A percentile compares a stretch with the other conserved stretches of the same genome.
phyloP scores from a whole-genome alignment of 192 early-diverging fungal species.

The Podila clonocystis region DNA sequence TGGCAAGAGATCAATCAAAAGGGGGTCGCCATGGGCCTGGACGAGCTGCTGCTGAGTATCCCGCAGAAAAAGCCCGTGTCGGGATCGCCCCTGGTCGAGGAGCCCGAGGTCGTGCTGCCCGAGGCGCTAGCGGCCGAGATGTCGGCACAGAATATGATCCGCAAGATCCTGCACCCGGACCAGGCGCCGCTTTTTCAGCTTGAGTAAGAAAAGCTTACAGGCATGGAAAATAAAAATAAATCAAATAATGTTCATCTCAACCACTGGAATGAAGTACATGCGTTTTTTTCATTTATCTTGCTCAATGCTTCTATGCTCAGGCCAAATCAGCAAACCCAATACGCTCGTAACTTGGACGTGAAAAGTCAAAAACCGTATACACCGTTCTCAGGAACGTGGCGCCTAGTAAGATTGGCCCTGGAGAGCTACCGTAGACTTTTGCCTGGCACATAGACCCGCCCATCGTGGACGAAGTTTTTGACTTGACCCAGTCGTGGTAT shows the following conservation, averaged over 20 bases:
- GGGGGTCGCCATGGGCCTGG: constrained; percentile 32
- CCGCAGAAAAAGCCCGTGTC: neutral
- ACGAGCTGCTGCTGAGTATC: constrained; percentile 17
- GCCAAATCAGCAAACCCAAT: constrained; percentile 25
- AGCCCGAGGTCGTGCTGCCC: constrained; percentile 5
- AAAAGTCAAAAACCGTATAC: constrained; percentile 46
- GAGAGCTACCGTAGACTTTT: constrained; percentile 41
- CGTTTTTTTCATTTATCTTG: too few species aligned
- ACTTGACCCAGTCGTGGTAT: constrained; percentile 43
- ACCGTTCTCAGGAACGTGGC: constrained; percentile 29
- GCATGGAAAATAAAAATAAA: too few species aligned
- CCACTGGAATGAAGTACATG: too few species aligned
- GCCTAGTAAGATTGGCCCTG: constrained; percentile 27
- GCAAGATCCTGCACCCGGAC: neutral
- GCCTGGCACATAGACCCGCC: constrained; percentile 28
- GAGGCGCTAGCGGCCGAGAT: constrained; percentile 12
- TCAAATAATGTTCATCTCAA: too few species aligned
- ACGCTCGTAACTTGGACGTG: constrained; percentile 20
- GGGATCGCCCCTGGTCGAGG: too few species aligned
- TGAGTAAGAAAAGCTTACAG: neutral
- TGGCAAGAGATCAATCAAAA: constrained; percentile 47
- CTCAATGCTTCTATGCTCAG: too few species aligned
- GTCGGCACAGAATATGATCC: constrained; percentile 7
- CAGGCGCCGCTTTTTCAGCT: constrained; percentile 10
- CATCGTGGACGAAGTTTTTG: neutral